These are phyloP conservation scores for Pyrenophora seminiperda DNA, from an alignment of 2,329 filamentous ascomycete species.

Conservation along the genomic window DNA sequence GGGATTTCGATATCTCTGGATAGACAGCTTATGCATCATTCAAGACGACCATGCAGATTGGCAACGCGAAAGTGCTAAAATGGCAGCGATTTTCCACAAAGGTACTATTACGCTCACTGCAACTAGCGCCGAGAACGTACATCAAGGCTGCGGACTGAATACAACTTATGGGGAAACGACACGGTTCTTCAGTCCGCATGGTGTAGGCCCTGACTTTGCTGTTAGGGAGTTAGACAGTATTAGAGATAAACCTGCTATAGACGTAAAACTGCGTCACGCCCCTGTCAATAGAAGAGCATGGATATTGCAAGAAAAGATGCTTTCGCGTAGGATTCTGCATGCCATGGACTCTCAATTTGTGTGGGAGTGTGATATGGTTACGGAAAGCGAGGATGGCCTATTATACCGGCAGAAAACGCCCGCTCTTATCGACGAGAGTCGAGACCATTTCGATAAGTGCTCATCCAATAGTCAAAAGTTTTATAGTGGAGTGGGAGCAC, in stretches of 20 bases:
- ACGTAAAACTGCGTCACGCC: neutral
- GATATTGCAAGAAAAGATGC: slow-evolving; percentile 6
- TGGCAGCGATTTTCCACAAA: slow-evolving; percentile 1
- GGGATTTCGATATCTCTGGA: neutral
- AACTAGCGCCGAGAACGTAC: neutral
- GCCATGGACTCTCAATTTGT: slow-evolving; percentile 1
- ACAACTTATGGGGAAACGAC: neutral
- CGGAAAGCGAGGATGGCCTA: slow-evolving; percentile 5
- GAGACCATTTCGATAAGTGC: neutral
- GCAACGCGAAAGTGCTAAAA: neutral
- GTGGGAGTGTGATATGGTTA: slow-evolving; percentile 1
- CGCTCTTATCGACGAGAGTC: neutral
- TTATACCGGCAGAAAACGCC: neutral
- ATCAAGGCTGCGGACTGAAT: neutral
- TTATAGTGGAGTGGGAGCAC: neutral
- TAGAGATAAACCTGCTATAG: too few relatives aligned
- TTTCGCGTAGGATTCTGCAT: slow-evolving; percentile 6
- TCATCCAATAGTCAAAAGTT: neutral
- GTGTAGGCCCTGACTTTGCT: neutral
- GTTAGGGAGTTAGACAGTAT: neutral
- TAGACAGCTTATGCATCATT: slow-evolving; percentile 1
- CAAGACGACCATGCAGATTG: neutral
- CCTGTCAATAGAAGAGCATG: slow-evolving; percentile 4
- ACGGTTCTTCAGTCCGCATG: neutral
- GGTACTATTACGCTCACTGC: slow-evolving; percentile 3